These are phyloP conservation scores for Nakaseomyces glabratus DNA, from an alignment of 1,139 yeast species.

Conservation along the genomic window DNA sequence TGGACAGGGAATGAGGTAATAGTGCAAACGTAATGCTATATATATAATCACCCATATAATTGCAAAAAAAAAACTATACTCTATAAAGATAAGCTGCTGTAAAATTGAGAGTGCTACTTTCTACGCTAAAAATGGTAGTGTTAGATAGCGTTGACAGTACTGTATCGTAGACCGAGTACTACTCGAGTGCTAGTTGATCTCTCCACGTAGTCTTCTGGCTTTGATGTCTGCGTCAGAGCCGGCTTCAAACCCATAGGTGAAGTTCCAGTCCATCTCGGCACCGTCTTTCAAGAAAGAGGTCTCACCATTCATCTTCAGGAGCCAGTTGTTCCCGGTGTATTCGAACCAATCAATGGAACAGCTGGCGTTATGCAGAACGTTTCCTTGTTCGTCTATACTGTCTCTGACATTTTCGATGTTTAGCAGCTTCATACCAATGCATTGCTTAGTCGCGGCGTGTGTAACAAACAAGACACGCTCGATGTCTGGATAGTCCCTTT, in stretches of 20 bases:
- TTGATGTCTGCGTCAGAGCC: slow-evolving; percentile 64
- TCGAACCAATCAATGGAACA: slow-evolving; percentile 52
- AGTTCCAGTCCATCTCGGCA: slow-evolving; percentile 88
- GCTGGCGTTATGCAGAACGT: slow-evolving; percentile 44
- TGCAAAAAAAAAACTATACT: too few relatives aligned
- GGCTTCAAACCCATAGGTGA: slow-evolving; percentile 51
- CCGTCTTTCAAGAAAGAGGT: slow-evolving; percentile 57
- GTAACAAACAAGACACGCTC: slow-evolving; percentile 55
- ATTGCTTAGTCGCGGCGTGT: slow-evolving; percentile 80
- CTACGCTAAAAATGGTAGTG: too few relatives aligned
- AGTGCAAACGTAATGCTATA: too few relatives aligned
- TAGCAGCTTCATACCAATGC: slow-evolving; percentile 61
- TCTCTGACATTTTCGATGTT: slow-evolving; percentile 42
- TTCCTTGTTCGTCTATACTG: slow-evolving; percentile 41
- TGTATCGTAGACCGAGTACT: too few relatives aligned
- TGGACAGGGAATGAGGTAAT: too few relatives aligned
- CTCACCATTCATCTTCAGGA: slow-evolving; percentile 52
- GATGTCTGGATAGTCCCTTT: slow-evolving; percentile 44
- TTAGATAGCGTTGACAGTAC: too few relatives aligned
- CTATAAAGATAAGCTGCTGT: too few relatives aligned
- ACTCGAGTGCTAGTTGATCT: slow-evolving; percentile 8
- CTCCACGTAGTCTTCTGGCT: slow-evolving; percentile 30
- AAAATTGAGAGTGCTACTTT: too few relatives aligned
- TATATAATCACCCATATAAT: too few relatives aligned
- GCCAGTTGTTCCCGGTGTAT: slow-evolving; percentile 41